Evolutionary conservation across 768 basidiomycete species (phyloP).

Genomic region (Sutorius australiensis): DNA sequence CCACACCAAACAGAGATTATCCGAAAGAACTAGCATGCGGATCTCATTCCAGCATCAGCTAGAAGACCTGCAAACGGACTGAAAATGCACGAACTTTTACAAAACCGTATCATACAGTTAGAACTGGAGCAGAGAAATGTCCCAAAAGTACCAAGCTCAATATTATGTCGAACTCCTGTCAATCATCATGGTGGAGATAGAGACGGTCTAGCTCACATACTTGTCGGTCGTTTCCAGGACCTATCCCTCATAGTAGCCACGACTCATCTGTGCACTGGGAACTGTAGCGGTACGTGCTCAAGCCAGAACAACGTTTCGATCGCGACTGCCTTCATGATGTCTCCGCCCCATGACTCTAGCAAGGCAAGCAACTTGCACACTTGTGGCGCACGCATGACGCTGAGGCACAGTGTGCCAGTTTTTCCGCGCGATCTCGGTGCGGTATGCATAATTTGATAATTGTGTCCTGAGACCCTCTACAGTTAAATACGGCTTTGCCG

Average conservation of each 20-base stretch:
- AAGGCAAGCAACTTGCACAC: background rate
- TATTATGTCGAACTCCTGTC: background rate
- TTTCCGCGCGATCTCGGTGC: conserved; percentile 7
- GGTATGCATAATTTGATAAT: conserved; percentile 14
- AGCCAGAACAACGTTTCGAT: conserved; percentile 13
- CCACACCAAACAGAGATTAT: too few relatives aligned
- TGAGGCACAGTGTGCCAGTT: background rate
- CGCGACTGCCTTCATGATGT: conserved; percentile 12
- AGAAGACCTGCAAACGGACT: too few relatives aligned
- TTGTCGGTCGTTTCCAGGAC: conserved; percentile 8
- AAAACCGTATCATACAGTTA: too few relatives aligned
- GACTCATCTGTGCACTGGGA: conserved; percentile 9
- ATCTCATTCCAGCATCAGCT: too few relatives aligned
- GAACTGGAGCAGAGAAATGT: too few relatives aligned
- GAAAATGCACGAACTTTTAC: too few relatives aligned
- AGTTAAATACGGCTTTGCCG: conserved; percentile 1
- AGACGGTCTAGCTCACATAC: conserved; percentile 16
- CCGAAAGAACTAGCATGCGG: too few relatives aligned
- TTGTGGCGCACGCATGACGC: conserved; percentile 18
- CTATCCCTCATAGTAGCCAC: conserved; percentile 11
- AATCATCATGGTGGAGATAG: conserved; percentile 8
- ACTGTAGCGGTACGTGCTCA: conserved; percentile 16
- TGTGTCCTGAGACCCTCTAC: conserved; percentile 20
- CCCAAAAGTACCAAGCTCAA: too few relatives aligned
- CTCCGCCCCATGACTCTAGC: conserved; percentile 3